Conservation (phyloP, 306 rosid genomes). For the Elaeagnus macrophylla region DNA sequence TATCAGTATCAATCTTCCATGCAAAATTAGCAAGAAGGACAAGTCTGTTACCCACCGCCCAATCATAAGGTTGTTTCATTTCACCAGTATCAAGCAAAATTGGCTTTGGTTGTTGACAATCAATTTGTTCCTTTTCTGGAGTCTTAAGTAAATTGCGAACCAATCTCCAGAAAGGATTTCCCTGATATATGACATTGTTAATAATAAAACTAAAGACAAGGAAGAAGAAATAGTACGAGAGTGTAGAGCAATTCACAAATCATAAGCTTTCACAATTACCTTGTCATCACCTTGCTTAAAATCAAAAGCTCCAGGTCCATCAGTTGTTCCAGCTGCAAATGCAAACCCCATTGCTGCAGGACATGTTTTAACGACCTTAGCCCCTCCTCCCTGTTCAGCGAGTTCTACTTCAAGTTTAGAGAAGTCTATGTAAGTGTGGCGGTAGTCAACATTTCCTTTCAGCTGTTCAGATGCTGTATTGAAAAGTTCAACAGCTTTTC, state of each 20-base stretch:
- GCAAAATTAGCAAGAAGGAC: background rate
- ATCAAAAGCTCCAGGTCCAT: conserved; percentile 96
- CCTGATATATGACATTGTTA: conserved; percentile 39
- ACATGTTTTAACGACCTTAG: conserved; percentile 61
- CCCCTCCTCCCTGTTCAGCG: conserved; percentile 39
- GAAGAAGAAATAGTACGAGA: background rate
- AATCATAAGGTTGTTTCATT: conserved; percentile 80
- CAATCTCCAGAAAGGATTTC: conserved; percentile 78
- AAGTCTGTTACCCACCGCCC: conserved; percentile 71
- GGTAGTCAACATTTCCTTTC: conserved; percentile 61
- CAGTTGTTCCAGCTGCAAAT: conserved; percentile 95
- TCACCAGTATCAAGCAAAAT: conserved; percentile 92
- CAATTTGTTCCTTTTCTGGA: conserved; percentile 58
- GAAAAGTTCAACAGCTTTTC: conserved; percentile 73
- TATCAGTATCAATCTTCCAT: background rate
- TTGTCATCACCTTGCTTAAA: conserved; percentile 80
- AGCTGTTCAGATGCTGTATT: conserved; percentile 53
- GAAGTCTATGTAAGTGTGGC: conserved; percentile 72
- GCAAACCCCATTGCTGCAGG: conserved; percentile 96
- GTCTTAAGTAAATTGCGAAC: conserved; percentile 58
- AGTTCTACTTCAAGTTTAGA: conserved; percentile 61
- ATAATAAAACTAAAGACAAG: conserved; percentile 19
- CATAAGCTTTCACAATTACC: conserved; percentile 35
- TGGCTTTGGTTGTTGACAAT: conserved; percentile 81
- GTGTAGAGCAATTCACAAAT: conserved; percentile 1